A percentile compares a stretch with the other conserved stretches of the same genome.
phyloP scores from a whole-genome alignment of 2,329 filamentous ascomycete genomes.

The Lasiodiplodia gonubiensis region DNA sequence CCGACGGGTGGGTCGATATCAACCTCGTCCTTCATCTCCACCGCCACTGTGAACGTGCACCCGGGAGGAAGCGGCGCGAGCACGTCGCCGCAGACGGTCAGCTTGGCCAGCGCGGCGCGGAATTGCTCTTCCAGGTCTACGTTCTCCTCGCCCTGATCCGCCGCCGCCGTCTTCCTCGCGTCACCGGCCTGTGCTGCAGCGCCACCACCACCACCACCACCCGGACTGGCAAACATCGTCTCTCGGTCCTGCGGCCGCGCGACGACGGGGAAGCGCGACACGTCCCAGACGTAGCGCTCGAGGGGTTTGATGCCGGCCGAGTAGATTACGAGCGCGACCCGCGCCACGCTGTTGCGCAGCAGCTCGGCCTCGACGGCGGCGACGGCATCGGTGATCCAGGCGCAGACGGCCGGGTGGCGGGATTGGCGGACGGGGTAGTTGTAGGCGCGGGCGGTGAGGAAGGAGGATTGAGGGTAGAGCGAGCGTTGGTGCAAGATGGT shows the following conservation, averaged over 20 bases:
- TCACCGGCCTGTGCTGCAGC: no score
- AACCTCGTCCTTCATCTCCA: constrained; percentile 70
- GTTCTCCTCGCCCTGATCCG: constrained; percentile 33
- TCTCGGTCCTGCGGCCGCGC: constrained; percentile 51
- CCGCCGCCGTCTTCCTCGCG: not conserved
- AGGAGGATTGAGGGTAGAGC: constrained; percentile 79
- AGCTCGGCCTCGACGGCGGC: constrained; percentile 74
- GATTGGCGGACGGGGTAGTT: constrained; percentile 85
- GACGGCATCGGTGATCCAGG: constrained; percentile 83
- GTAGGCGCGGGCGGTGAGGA: constrained; percentile 79
- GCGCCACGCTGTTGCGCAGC: constrained; percentile 59
- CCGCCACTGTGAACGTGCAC: constrained; percentile 77
- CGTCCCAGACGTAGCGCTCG: constrained; percentile 66
- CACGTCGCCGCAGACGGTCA: constrained; percentile 65
- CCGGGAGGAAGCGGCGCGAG: constrained; percentile 64
- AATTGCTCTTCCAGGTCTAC: constrained; percentile 74
- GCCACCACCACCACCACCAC: not conserved
- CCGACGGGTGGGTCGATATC: constrained; percentile 54
- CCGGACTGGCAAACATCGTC: constrained; percentile 52
- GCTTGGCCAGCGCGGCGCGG: constrained; percentile 67
- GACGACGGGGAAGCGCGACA: constrained; percentile 62
- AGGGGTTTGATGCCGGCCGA: constrained; percentile 49
- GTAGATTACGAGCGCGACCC: constrained; percentile 63
- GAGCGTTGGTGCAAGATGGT: constrained; percentile 81
- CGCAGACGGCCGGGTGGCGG: constrained; percentile 82